These are phyloP conservation scores for Penicillium sp. DNA, from an alignment of 2,329 filamentous ascomycete genomes.

Conservation along the genomic window DNA sequence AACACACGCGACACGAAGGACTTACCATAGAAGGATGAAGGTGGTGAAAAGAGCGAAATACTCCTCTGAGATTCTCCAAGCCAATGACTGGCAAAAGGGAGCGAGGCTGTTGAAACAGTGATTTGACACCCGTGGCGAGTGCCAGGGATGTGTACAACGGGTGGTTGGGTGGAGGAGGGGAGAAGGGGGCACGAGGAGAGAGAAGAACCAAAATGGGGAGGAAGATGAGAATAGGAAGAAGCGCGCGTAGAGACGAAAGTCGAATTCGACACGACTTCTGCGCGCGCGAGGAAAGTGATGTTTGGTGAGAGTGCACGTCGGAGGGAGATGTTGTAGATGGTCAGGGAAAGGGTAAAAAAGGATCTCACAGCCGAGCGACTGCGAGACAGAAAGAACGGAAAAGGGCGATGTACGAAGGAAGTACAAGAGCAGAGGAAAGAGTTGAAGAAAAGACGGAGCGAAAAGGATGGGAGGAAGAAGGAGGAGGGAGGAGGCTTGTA, in stretches of 20 bases:
- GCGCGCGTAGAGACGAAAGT: background rate
- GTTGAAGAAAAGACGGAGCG: slow-evolving; percentile 5
- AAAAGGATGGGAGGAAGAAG: slow-evolving; percentile 13
- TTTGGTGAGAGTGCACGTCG: slow-evolving; percentile 8
- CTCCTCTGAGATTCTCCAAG: background rate
- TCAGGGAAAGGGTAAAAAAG: slow-evolving; percentile 14
- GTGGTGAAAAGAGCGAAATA: background rate
- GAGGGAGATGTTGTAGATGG: slow-evolving; percentile 4
- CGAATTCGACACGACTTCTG: slow-evolving; percentile 1
- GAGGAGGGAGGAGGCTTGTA: slow-evolving; percentile 3
- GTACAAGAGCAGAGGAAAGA: background rate
- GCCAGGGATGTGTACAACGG: slow-evolving; percentile 35
- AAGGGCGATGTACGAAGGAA: slow-evolving; percentile 4
- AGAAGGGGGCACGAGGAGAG: slow-evolving; percentile 6
- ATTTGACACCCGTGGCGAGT: slow-evolving; percentile 14
- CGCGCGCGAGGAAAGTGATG: slow-evolving; percentile 1
- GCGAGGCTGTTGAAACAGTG: background rate
- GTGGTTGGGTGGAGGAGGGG: slow-evolving; percentile 18
- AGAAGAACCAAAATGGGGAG: slow-evolving; percentile 2
- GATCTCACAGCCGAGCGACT: slow-evolving; percentile 14
- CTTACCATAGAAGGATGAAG: slow-evolving; percentile 20
- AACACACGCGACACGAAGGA: slow-evolving; percentile 7
- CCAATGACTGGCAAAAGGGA: slow-evolving; percentile 7
- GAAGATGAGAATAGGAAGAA: background rate
- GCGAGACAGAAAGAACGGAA: slow-evolving; percentile 13